These are phyloP conservation scores for Isochrysis galbana DNA, from an alignment of 78 protist genomes.

Conservation along the genomic window DNA sequence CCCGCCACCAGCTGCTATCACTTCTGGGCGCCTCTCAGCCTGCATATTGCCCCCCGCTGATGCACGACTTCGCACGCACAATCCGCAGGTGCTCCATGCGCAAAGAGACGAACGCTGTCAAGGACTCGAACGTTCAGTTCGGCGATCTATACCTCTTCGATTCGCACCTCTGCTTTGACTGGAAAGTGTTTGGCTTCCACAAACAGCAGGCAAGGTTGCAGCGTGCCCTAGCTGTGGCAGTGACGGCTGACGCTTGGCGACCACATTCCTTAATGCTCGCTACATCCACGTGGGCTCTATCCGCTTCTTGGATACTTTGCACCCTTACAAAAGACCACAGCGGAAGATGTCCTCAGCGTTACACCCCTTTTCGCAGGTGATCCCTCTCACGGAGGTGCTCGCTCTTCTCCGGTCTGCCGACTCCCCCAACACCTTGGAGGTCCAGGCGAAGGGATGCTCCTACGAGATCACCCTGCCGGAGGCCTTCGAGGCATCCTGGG, in stretches of 20 bases:
- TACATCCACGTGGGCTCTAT: too few relatives aligned
- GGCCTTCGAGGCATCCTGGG: background rate
- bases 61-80: too few relatives aligned
- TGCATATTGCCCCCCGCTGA: too few relatives aligned
- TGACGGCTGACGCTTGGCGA: too few relatives aligned
- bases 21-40: too few relatives aligned
- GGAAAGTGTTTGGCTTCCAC: constrained; percentile 5
- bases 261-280: background rate
- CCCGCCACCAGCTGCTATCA: too few relatives aligned
- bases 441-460: background rate
- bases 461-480: background rate
- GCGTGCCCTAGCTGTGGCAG: too few relatives aligned
- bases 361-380: background rate
- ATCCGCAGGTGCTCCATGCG: background rate
- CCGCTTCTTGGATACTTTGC: background rate
- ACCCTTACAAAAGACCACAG: background rate
- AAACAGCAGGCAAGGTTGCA: background rate
- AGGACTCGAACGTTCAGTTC: background rate
- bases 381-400: background rate
- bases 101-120: background rate
- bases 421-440: background rate
- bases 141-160: background rate
- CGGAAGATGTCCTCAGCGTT: too few relatives aligned
- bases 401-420: background rate
- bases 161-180: background rate